Evolutionary conservation across 352 stramenopile genomes (phyloP), one percentile per base, ranked within the genome.

Genomic region (Thraustochytrium sp.): DNA sequence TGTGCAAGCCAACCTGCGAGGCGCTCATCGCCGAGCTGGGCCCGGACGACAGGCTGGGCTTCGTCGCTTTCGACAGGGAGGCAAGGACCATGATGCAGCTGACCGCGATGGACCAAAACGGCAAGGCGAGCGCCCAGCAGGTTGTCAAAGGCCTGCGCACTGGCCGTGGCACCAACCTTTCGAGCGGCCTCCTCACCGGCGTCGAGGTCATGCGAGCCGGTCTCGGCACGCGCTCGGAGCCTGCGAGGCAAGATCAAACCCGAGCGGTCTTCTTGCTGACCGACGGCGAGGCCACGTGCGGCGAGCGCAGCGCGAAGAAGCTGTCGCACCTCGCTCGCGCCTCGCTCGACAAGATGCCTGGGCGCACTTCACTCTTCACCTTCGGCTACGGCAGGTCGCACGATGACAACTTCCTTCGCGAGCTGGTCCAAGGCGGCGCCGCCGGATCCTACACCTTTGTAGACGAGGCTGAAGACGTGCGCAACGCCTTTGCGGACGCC

Each of bases 321-420:
- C 76, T 84, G 23, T 18, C 11, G 29, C 16, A 48, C 2, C 21
- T 64, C 23, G 29, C 51, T 0, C 36, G 3, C 34, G 42, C 55
- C 3, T 4, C 38, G 37, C 55, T 62, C 26, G 44, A 29, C 42
- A 86, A 72, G 16, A 5, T 38, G 16, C n/a, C 26, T 9, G 23
- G 31, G 5, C 36, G 38, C 11, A n/a, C 62, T 5, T 73, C 46
- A 4, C 73, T 93, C 37, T 87, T 89, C 65, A 90, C 86, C 18
- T 93, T 92, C 76, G 90, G 90, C 48, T 93, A 93, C 77, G 90
- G 90, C 29, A 53, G 48, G 2, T 85, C 88, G 31, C 88, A 89
- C 55, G 86, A 92, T 82, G 54, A 61, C 0, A 80, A 78, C 3
- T 56, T 92, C 29, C 84, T 93, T 1, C 49, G 85, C 26, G 42